Percentiles rank a stretch among this genome's conserved stretches.
Conservation (phyloP, 73 alveolate genomes). For the Breviolum minutum region DNA sequence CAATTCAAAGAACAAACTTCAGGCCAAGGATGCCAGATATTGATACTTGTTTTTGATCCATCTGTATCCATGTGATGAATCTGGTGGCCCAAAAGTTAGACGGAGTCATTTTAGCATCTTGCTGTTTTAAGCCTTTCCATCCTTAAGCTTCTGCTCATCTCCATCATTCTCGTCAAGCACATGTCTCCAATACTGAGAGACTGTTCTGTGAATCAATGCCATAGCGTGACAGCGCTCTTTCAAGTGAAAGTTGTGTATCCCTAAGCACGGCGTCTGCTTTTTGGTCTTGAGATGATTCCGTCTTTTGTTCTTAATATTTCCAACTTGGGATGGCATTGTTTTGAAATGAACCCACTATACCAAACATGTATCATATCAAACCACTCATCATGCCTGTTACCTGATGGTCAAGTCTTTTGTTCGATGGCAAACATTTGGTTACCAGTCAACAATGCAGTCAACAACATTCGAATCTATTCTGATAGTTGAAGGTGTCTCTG, state of each 20-base stretch:
- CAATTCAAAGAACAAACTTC: background rate
- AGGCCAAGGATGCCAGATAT: background rate
- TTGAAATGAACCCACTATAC: no score
- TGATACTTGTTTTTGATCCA: no score
- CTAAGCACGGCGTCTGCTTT: background rate
- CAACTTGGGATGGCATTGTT: no score
- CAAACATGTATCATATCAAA: no score
- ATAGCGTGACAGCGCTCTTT: background rate
- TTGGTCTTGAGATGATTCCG: background rate
- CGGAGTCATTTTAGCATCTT: background rate
- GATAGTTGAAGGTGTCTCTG: background rate
- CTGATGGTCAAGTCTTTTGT: no score
- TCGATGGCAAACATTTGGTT: no score
- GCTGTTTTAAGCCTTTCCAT: background rate
- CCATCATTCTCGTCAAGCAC: slow-evolving; percentile 37
- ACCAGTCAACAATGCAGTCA: background rate
- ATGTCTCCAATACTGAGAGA: background rate
- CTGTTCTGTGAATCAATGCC: background rate
- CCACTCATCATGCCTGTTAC: no score
- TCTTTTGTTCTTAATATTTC: no score
- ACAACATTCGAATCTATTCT: background rate
- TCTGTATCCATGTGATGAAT: no score
- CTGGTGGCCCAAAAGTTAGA: no score
- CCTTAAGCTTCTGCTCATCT: slow-evolving; percentile 55
- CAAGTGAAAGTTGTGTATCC: background rate